Percentiles rank a stretch among this genome's conserved stretches.
phyloP scores from a whole-genome alignment of 2,329 filamentous ascomycete genomes.

The Anisogramma anomala region DNA sequence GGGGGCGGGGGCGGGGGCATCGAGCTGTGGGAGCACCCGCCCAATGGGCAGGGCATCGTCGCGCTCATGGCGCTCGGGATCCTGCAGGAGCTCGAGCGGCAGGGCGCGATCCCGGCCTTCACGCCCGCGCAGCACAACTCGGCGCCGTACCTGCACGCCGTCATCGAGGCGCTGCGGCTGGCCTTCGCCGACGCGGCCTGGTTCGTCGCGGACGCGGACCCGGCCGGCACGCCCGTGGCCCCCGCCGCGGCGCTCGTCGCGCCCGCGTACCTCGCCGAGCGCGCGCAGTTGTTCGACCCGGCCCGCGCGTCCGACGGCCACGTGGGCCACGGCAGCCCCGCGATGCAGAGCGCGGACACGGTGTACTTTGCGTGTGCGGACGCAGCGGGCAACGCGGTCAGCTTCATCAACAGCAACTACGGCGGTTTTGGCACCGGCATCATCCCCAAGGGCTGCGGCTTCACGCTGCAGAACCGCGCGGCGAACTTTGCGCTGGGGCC shows the following conservation, averaged over 20 bases:
- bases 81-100: constrained; percentile 69
- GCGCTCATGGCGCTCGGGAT: constrained; percentile 92
- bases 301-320: constrained; percentile 53
- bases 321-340: constrained; percentile 63
- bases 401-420: constrained; percentile 95
- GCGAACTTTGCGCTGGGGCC: constrained; percentile 65
- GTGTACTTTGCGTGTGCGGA: constrained; percentile 90
- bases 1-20: constrained; percentile 37
- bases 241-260: constrained; percentile 61
- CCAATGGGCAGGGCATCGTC: constrained; percentile 91
- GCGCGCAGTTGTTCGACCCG: constrained; percentile 47
- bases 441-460: constrained; percentile 75
- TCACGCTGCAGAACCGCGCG: constrained; percentile 88
- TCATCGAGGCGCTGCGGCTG: constrained; percentile 80
- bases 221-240: constrained; percentile 52
- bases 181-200: constrained; percentile 82
- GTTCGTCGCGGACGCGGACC: constrained; percentile 85
- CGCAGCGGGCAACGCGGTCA: constrained; percentile 73
- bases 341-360: constrained; percentile 77
- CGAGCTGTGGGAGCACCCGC: constrained; percentile 91
- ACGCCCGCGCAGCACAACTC: constrained; percentile 65
- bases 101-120: constrained; percentile 64
- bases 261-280: constrained; percentile 60
- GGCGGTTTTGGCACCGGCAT: constrained; percentile 79
- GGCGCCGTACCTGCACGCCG: constrained; percentile 66